Evolutionary conservation across 371 early-diverging fungal species (phyloP), one percentile per base, ranked within the genome.

Genomic region (Mortierella sp.): DNA sequence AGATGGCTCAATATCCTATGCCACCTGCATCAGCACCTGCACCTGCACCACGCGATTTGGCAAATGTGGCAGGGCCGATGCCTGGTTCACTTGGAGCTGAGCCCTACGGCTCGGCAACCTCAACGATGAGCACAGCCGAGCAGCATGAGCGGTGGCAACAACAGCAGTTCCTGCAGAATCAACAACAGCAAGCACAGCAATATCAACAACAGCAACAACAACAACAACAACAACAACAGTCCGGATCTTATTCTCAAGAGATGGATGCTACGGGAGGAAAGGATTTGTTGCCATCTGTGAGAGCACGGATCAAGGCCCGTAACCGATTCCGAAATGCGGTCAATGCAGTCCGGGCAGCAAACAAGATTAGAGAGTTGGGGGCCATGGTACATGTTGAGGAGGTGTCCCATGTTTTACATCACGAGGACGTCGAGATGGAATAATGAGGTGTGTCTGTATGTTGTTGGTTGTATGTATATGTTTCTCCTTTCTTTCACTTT

Each of bases 281-380:
- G 28, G 72, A 72, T 23, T 43, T 72, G 67, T 47, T 72, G 52
- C 72, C 72, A 2, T 66, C 57, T 43, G 67, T 72, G 72, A 72
- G 51, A 67, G 66, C 67, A 2, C 72, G 72, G 29, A 72, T 72
- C 52, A 66, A 66, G 58, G 72, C 72, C 1, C 61, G 59, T 14
- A 57, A 44, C 43, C 51, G 62, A 43, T 72, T 72, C 67, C 63
- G 67, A 6, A 66, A 67, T 44, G 72, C 67, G 2, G 59, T 72
- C 43, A 62, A 66, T 7, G 72, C 67, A 25, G 67, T 72, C 25
- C 66, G 52, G 60, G 72, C 59, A 1, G 55, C 58, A 47, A 72
- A 72, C 18, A 66, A 61, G 47, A 55, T 66, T 9, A 3, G 37
- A 37, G 37, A 37, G 37, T 37, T 37, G 37, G 37, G 37, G 3